Base-by-base conservation (phyloP, 805 yeast species). In the Metschnikowia aberdeeniae region DNA sequence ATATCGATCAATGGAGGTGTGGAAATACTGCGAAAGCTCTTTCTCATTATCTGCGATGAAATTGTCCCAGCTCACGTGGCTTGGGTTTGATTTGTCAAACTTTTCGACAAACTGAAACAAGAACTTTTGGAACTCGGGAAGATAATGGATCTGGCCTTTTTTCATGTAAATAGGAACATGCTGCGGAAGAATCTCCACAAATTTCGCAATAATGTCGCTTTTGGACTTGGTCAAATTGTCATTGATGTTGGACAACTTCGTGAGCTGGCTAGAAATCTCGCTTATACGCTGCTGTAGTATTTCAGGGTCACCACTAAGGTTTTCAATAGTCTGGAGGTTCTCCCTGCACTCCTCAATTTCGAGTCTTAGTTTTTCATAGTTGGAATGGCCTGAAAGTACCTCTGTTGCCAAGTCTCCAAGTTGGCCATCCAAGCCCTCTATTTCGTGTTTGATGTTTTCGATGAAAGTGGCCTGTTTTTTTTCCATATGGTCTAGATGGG, bases 51-150 rank as follows among this genome's bases (percentile, higher is more conserved):
- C 44, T 5, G 45, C 40, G 4, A 67, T 28, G 36, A 65, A 65
- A 1, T 46, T 34, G 1, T 54, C 55, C 72, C 70, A 67, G 12
- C 42, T 35, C 13, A 32, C 11, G 36, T 24, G 8, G 38, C 35
- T 41, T 24, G 34, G 33, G 36, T 49, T n/a, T 50, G 40, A 4
- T 2, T 24, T 52, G 12, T 42, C 34, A 40, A 59, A 59, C 17
- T 56, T 60, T n/a, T 65, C 70, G 17, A 68, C 49, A 39, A 69
- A 67, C 29, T 58, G 54, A 43, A 56, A 60, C 40, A 70, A 52
- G 45, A 60, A 68, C 36, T 63, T 61, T 32, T 64, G 68, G 47
- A 71, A 70, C 45, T 68, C 73, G 0, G 75, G 73, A 4, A 62
- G 45, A 38, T 63, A 65, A 43, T 67, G 72, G n/a, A 71, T 57